Conservation (phyloP, 345 rosid genomes). For the Mallotus nudiflorus region DNA sequence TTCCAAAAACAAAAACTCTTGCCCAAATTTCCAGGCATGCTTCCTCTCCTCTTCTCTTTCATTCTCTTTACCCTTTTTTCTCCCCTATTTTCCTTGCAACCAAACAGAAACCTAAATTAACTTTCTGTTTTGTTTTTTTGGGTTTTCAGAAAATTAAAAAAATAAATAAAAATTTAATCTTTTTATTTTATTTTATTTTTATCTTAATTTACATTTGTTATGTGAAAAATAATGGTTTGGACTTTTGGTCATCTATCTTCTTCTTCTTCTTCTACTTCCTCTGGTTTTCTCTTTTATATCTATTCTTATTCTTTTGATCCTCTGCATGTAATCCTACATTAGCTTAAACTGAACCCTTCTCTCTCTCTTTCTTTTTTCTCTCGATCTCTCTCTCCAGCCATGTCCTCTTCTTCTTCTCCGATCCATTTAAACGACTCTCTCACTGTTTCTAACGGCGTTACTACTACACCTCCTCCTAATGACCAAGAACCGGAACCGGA, state of each 20-base stretch:
- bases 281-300: slow-evolving; percentile 13
- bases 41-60: too few relatives aligned
- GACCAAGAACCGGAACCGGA: slow-evolving; percentile 21
- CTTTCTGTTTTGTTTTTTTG: too few relatives aligned
- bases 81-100: background rate
- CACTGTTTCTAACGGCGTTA: slow-evolving; percentile 4
- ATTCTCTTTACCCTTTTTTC: background rate
- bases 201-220: background rate
- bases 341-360: slow-evolving; percentile 34
- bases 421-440: slow-evolving; percentile 32
- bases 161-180: too few relatives aligned
- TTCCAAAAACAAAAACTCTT: background rate
- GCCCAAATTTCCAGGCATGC: slow-evolving; percentile 9
- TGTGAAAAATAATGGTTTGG: slow-evolving; percentile 23
- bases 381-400: slow-evolving; percentile 49
- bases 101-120: background rate
- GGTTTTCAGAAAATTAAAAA: too few relatives aligned
- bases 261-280: slow-evolving; percentile 3
- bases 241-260: slow-evolving; percentile 25
- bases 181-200: too few relatives aligned
- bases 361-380: slow-evolving; percentile 59
- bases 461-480: slow-evolving; percentile 7
- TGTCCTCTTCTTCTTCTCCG: slow-evolving; percentile 47
- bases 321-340: slow-evolving; percentile 37
- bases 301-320: slow-evolving; percentile 20